Base-by-base conservation (phyloP, 2,329 filamentous ascomycete genomes). In the Colletotrichum destructivum region DNA sequence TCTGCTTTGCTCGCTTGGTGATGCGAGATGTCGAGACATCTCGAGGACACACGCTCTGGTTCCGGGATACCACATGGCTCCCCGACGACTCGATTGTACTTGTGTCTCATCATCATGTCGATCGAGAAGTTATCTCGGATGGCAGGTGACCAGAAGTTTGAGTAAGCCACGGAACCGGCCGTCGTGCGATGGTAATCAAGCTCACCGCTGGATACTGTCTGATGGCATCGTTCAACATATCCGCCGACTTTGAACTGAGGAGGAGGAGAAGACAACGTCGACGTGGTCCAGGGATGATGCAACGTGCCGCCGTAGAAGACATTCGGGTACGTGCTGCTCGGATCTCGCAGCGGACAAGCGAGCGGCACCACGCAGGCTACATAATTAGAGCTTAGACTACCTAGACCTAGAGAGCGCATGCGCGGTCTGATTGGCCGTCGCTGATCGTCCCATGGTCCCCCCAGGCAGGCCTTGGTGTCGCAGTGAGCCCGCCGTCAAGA, bases 341-440 rank as follows among this genome's bases (percentile, higher is more conserved):
- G 51, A 70, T 67, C 67, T 70, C 38, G 61, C 62, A 70, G 62
- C 52, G 26, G 52, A 59, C 67, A 52, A 35, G 55, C 21, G 60
- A 52, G 47, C 47, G 65, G 35, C 38, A 54, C 55, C 67, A 35
- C 42, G 44, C 38, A 61, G 67, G 31, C 31, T 35, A 35, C 31
- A 35, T 35, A 9, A 35, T 35, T 35, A 35, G 31, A 35, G 31
- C 8, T 1, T 35, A 9, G 31, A 35, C 31, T 35, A 42, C 26
- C 55, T 26, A 38, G 55, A 38, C 23, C 7, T 23, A n/a, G 26
- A 63, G 26, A 46, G 31, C 8, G 31, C 8, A 49, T 15, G 13
- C n/a, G 47, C 42, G 55, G 9, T n/a, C 23, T 62, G 21, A 71
- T 68, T 62, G 68, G 68, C n/a, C 23, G 35, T n/a, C 23, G 42